Evolutionary conservation across 1,284 basidiomycete species (phyloP).

Genomic region (Apiotrichum siamense): DNA sequence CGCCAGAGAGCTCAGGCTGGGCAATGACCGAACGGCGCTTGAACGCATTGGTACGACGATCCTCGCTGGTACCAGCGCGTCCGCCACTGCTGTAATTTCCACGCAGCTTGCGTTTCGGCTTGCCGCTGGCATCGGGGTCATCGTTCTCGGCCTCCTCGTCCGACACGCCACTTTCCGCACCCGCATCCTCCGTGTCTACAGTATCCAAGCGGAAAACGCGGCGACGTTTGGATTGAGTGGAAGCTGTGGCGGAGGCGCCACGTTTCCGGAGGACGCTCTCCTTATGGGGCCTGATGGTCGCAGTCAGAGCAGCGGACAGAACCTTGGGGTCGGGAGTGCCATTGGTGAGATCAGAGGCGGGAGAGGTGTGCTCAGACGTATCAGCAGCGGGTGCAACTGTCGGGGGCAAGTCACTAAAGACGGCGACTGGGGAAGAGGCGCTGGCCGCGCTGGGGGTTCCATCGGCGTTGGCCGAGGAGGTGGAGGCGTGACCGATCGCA

Average conservation of each 20-base stretch:
- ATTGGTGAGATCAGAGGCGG: no score
- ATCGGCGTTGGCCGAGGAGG: neutral
- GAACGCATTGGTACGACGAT: conserved; percentile 1
- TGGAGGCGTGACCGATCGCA: neutral
- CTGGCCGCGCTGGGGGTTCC: neutral
- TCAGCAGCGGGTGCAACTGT: neutral
- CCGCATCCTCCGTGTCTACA: neutral
- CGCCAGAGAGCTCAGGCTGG: conserved; percentile 21
- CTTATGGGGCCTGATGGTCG: conserved; percentile 1
- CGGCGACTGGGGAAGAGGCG: neutral
- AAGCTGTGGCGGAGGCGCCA: neutral
- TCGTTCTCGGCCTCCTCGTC: neutral
- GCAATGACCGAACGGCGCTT: neutral
- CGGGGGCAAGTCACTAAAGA: neutral
- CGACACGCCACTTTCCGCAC: neutral
- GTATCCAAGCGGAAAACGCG: neutral
- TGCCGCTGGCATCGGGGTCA: neutral
- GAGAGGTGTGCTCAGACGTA: no score
- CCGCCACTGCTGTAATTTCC: conserved; percentile 5
- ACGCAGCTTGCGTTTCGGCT: neutral
- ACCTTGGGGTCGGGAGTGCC: neutral
- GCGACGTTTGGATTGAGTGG: conserved; percentile 5
- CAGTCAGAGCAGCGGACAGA: neutral
- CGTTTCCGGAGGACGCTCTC: neutral
- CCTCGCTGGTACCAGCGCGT: neutral